Conservation (phyloP, 148 eudicot genomes). For the Pharnaceum exiguum region DNA sequence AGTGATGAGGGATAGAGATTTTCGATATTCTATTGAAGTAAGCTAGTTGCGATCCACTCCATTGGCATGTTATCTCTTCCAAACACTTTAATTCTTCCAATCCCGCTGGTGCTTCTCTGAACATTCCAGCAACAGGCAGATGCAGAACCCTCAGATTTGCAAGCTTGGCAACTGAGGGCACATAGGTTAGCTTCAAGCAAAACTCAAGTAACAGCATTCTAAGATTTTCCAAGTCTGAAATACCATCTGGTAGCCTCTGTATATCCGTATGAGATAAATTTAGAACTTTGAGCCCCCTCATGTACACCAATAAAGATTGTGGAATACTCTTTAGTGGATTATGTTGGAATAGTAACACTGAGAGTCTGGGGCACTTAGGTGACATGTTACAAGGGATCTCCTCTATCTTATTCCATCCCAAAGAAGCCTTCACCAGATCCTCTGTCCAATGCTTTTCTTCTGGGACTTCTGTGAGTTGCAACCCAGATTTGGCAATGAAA, state of each 20-base stretch:
- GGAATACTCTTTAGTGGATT: conserved; percentile 13
- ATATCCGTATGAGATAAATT: conserved; percentile 24
- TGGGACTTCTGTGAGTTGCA: conserved; percentile 12
- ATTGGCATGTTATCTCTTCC: background rate
- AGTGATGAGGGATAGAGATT: background rate
- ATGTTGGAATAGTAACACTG: conserved; percentile 3
- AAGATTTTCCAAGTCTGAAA: conserved; percentile 17
- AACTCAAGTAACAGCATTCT: background rate
- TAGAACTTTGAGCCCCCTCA: conserved; percentile 21
- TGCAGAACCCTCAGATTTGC: conserved; percentile 4
- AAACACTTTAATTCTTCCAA: background rate
- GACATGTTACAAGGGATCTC: conserved; percentile 4
- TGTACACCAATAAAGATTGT: conserved; percentile 13
- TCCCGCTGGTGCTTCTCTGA: background rate
- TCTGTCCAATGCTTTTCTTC: conserved; percentile 14
- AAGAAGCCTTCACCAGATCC: conserved; percentile 27
- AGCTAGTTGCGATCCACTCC: background rate
- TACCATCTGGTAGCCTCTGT: conserved; percentile 11
- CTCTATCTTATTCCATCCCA: conserved; percentile 6
- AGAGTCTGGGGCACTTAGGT: conserved; percentile 11
- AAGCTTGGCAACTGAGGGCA: conserved; percentile 11
- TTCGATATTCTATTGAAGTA: background rate
- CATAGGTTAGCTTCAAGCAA: background rate
- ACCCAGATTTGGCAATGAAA: conserved; percentile 15
- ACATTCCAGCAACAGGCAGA: background rate